Conservation (phyloP, 2,329 filamentous ascomycete genomes). For the Fusarium anguioides region DNA sequence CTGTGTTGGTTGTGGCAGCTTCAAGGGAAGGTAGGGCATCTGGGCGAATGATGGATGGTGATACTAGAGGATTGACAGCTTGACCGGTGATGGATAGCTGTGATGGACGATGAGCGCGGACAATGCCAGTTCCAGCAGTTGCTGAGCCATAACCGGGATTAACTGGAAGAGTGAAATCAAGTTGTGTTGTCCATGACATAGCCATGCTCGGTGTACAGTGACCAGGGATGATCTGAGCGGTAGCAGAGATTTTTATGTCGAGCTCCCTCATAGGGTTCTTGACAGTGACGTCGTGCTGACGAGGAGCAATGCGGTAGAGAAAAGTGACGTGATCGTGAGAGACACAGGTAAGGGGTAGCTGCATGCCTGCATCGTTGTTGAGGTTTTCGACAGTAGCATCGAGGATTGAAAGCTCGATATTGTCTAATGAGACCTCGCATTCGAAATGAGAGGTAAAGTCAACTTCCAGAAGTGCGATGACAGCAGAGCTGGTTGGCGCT, state of each 20-base stretch:
- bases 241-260: slow-evolving; percentile 70
- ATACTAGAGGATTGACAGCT: slow-evolving; percentile 64
- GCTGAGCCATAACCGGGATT: slow-evolving; percentile 71
- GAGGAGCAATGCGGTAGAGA: slow-evolving; percentile 73
- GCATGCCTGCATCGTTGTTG: slow-evolving; percentile 59
- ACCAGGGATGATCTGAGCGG: slow-evolving; percentile 65
- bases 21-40: slow-evolving; percentile 70
- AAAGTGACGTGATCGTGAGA: slow-evolving; percentile 81
- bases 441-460: slow-evolving; percentile 78
- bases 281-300: slow-evolving; percentile 57
- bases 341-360: slow-evolving; percentile 70
- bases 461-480: slow-evolving; percentile 78
- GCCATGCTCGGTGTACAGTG: slow-evolving; percentile 69
- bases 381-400: slow-evolving; percentile 70
- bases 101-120: slow-evolving; percentile 70
- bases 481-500: slow-evolving; percentile 66
- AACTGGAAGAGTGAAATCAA: slow-evolving; percentile 75
- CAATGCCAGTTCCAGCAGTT: slow-evolving; percentile 64
- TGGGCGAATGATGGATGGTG: slow-evolving; percentile 67
- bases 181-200: slow-evolving; percentile 74
- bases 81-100: slow-evolving; percentile 71
- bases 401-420: slow-evolving; percentile 66
- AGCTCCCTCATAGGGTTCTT: slow-evolving; percentile 65
- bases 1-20: slow-evolving; percentile 59
- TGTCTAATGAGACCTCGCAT: slow-evolving; percentile 71